Base-by-base conservation (phyloP, 805 yeast genomes). In the Myxozyma udenii region DNA sequence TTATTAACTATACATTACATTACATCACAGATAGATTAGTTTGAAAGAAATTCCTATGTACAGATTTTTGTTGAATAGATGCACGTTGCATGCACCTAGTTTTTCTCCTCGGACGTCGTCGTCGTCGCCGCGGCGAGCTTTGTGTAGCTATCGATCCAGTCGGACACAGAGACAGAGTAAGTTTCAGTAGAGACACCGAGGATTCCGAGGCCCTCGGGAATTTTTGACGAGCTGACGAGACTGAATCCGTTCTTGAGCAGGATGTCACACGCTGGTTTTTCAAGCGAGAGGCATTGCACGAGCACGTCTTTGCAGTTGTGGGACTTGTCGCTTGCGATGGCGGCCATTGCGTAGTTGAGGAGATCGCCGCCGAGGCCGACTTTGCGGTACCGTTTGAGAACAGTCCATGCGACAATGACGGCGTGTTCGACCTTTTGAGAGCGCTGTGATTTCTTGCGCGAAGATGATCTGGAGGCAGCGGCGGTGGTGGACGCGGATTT, bases 351-450 rank as follows among this genome's bases (percentile, higher is more conserved):
- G n/a, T 42, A 22, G 19, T 41, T 23, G 14, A 60, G 35, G 16
- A 60, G 42, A 33, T 60, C 63, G 19, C 37, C 23, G 21, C 63
- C 63, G 25, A 60, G 49, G n/a, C 63, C 63, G 36, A 48, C 62
- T 11, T 50, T 43, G 14, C 63, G 43, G 43, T 60, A 60, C 14
- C 57, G 48, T 26, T 46, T 41, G 14, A 55, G 16, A 7, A 60
- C 63, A 4, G 58, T 39, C 63, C 63, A 60, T 22, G 61, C 50
- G n/a, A 60, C 37, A 19, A 60, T 50, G 28, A 50, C 33, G 11
- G 58, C 63, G 25, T 41, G 48, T 16, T 41, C 44, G 19, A 21
- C 35, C 30, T 45, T 41, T 16, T 26, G 14, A 3, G 41, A 2
- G 14, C 35, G 35, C 4, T 22, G 30, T 35, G 16, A 12, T 7